phyloP scores from a whole-genome alignment of 2,329 filamentous ascomycete species.

The Aspergillus japonicus region DNA sequence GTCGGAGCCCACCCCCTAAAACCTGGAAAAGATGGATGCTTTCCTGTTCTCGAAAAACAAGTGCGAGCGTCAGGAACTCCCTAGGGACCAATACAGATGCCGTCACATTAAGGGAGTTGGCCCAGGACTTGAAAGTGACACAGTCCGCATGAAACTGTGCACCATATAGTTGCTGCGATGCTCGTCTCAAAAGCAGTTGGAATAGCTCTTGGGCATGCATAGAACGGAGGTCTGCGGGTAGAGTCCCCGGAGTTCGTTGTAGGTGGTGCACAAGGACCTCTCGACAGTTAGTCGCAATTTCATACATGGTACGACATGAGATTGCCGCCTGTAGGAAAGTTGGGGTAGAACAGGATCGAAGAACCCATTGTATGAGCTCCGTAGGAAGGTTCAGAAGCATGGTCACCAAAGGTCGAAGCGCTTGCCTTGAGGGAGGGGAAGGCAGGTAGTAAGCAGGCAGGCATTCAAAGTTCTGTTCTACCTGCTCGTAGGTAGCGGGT shows the following conservation, averaged over 20 bases:
- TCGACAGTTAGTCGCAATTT: conserved; percentile 35
- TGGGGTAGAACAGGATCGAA: conserved; percentile 34
- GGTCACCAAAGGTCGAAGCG: conserved; percentile 1
- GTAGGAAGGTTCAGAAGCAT: conserved; percentile 39
- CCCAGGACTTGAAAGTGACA: conserved; percentile 28
- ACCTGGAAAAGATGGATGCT: conserved; percentile 30
- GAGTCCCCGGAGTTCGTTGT: conserved; percentile 32
- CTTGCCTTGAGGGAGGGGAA: neutral
- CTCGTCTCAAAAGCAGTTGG: conserved; percentile 29
- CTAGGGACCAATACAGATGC: conserved; percentile 33
- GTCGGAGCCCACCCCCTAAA: conserved; percentile 17
- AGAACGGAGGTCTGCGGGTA: conserved; percentile 19
- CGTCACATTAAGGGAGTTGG: conserved; percentile 29
- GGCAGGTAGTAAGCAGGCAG: neutral
- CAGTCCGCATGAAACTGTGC: conserved; percentile 34
- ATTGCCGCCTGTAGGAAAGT: conserved; percentile 40
- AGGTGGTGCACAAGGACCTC: conserved; percentile 40
- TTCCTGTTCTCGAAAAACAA: conserved; percentile 32
- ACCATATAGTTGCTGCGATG: conserved; percentile 36
- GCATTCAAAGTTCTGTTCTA: neutral
- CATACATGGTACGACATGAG: conserved; percentile 36
- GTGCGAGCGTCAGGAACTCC: conserved; percentile 21
- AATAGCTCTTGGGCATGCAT: conserved; percentile 31
- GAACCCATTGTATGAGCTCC: conserved; percentile 41
- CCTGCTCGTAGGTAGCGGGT: neutral